Evolutionary conservation across 495 filamentous ascomycete species (phyloP).

Genomic region (Poronia punctata): DNA sequence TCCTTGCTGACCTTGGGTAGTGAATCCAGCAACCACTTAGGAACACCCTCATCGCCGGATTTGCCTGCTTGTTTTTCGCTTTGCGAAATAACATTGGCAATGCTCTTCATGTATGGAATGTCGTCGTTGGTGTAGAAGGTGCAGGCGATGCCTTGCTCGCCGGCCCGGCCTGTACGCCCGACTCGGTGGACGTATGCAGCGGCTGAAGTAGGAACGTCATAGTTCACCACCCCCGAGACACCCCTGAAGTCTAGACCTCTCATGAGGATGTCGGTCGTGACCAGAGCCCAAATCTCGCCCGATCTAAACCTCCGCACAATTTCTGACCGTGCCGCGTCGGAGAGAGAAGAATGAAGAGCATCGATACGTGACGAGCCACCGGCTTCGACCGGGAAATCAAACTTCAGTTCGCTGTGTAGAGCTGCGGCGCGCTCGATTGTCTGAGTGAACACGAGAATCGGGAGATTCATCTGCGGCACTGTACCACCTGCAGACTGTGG

Average conservation of each 20-base stretch:
- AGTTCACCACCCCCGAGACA: slow-evolving; percentile 92
- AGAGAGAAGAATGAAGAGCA: slow-evolving; percentile 80
- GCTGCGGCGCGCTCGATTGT: slow-evolving; percentile 85
- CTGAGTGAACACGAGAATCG: slow-evolving; percentile 92
- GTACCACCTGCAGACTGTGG: slow-evolving; percentile 55
- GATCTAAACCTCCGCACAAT: slow-evolving; percentile 86
- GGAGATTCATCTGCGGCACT: slow-evolving; percentile 62
- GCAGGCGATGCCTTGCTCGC: slow-evolving; percentile 83
- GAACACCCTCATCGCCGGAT: slow-evolving; percentile 37
- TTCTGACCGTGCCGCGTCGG: slow-evolving; percentile 62
- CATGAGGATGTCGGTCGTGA: slow-evolving; percentile 88
- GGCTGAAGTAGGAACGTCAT: slow-evolving; percentile 84
- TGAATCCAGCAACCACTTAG: slow-evolving; percentile 84
- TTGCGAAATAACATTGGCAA: slow-evolving; percentile 84
- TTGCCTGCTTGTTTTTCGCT: slow-evolving; percentile 63
- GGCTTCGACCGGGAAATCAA: slow-evolving; percentile 85
- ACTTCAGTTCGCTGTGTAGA: slow-evolving; percentile 81
- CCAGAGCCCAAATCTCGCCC: slow-evolving; percentile 91
- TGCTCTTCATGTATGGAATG: slow-evolving; percentile 78
- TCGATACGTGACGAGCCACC: slow-evolving; percentile 82
- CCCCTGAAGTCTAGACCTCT: slow-evolving; percentile 89
- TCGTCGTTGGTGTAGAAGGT: slow-evolving; percentile 96
- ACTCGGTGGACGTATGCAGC: slow-evolving; percentile 91
- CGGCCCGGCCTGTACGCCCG: slow-evolving; percentile 83
- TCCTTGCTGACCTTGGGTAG: slow-evolving; percentile 77